These are phyloP conservation scores for Saccharomycopsis sp. DNA, from an alignment of 805 yeast species.

Conservation along the genomic window DNA sequence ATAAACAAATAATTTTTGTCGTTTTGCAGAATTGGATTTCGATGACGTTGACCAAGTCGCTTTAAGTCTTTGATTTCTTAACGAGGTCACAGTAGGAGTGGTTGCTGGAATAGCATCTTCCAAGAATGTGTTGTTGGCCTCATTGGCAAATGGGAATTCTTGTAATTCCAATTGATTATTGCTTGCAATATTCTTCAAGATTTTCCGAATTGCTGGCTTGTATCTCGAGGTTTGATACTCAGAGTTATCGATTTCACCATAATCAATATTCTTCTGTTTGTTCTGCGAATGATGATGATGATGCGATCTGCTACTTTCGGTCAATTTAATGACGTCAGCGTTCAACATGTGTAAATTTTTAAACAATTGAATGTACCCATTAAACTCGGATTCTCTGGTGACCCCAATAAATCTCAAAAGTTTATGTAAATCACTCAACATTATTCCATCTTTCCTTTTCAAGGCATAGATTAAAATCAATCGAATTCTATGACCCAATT, in stretches of 20 bases:
- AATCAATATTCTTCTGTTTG: slow-evolving; percentile 1
- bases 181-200: slow-evolving; percentile 44
- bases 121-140: slow-evolving; percentile 53
- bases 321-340: slow-evolving; percentile 22
- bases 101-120: slow-evolving; percentile 30
- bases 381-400: slow-evolving; percentile 33
- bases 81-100: slow-evolving; percentile 37
- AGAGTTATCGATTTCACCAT: slow-evolving; percentile 24
- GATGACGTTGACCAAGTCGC: slow-evolving; percentile 60
- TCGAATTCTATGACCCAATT: slow-evolving; percentile 64
- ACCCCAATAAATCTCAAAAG: slow-evolving; percentile 49
- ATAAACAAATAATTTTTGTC: slow-evolving; percentile 71
- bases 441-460: slow-evolving; percentile 68
- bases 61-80: slow-evolving; percentile 64
- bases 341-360: slow-evolving; percentile 44
- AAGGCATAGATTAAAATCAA: slow-evolving; percentile 67
- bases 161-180: slow-evolving; percentile 37
- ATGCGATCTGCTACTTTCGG: slow-evolving; percentile 31
- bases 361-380: slow-evolving; percentile 46
- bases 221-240: slow-evolving; percentile 60
- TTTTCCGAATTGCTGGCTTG: slow-evolving; percentile 59
- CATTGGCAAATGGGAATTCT: slow-evolving; percentile 69
- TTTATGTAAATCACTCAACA: slow-evolving; percentile 65
- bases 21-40: slow-evolving; percentile 25
- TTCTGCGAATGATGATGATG: slow-evolving; percentile 20